phyloP scores from a whole-genome alignment of 225 moss, liverwort and hornwort species.

The Pleurozium schreberi region DNA sequence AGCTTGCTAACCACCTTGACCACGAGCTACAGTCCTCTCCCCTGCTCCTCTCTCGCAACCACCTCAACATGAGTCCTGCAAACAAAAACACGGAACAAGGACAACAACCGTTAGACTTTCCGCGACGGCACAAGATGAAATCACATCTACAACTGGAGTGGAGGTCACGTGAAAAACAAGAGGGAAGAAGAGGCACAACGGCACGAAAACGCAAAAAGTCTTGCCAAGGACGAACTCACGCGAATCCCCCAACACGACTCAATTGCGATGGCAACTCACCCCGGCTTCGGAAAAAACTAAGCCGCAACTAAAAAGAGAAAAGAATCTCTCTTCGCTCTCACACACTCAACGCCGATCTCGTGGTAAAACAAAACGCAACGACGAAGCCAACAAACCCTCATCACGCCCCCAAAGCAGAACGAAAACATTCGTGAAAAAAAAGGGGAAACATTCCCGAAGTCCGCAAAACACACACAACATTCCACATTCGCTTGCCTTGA shows the following conservation, averaged over 20 bases:
- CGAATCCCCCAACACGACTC: not conserved
- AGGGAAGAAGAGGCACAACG: not conserved
- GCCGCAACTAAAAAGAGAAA: not conserved
- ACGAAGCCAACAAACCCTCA: not conserved
- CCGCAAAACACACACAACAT: not conserved
- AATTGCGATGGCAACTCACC: not conserved
- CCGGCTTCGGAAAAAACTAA: not conserved
- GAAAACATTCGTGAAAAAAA: not conserved
- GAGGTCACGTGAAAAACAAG: not conserved
- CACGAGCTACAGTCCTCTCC: constrained; percentile 1
- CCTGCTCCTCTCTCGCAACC: constrained; percentile 4
- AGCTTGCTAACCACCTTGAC: not conserved
- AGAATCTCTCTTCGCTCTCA: not conserved
- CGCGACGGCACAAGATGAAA: not conserved
- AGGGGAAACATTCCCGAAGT: not conserved
- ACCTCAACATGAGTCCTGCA: constrained; percentile 33
- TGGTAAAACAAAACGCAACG: not conserved
- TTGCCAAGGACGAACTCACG: not conserved
- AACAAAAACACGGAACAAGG: not conserved
- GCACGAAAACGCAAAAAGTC: not conserved
- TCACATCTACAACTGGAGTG: not conserved
- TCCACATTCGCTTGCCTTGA: constrained; percentile 8
- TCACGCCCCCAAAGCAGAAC: not conserved
- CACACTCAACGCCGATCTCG: not conserved
- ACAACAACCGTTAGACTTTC: not conserved